phyloP scores from a whole-genome alignment of 2,329 filamentous ascomycete genomes.

The Talaromyces albobiverticillius region DNA sequence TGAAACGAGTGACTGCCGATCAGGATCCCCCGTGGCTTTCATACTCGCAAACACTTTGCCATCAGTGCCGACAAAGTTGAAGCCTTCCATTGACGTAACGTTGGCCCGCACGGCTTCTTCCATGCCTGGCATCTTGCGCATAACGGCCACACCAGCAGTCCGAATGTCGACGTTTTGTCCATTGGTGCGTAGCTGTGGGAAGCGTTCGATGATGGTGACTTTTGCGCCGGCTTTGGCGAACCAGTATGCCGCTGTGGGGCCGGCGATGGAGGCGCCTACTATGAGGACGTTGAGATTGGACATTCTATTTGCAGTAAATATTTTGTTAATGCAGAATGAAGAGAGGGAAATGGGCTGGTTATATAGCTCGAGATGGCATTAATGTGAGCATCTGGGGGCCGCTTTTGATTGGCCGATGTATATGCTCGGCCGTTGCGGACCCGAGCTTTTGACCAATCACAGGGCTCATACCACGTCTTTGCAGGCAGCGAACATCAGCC shows the following conservation, averaged over 20 bases:
- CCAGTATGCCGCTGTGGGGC: constrained; percentile 34
- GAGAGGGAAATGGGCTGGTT: no score
- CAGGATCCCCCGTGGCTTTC: constrained; percentile 27
- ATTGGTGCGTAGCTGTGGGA: constrained; percentile 27
- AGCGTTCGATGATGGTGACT: constrained; percentile 36
- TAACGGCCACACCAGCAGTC: constrained; percentile 31
- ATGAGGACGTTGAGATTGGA: constrained; percentile 30
- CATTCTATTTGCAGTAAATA: constrained; percentile 17
- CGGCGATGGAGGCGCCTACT: constrained; percentile 36
- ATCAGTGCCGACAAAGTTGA: constrained; percentile 25
- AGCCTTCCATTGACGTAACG: constrained; percentile 24
- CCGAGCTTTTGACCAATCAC: constrained; percentile 18
- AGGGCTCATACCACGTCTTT: no score
- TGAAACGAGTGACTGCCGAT: constrained; percentile 32
- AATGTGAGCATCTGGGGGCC: no score
- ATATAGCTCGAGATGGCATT: background rate
- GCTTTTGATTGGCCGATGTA: background rate
- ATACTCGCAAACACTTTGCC: constrained; percentile 28
- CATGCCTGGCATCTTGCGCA: constrained; percentile 32
- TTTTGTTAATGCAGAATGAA: background rate
- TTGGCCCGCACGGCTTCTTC: constrained; percentile 28
- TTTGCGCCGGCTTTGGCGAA: constrained; percentile 30
- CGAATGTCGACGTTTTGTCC: constrained; percentile 37
- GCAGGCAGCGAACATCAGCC: no score
- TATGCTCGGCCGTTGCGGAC: background rate